These are phyloP conservation scores for Alternaria rosae DNA, from an alignment of 2,329 filamentous ascomycete genomes.

Conservation along the genomic window DNA sequence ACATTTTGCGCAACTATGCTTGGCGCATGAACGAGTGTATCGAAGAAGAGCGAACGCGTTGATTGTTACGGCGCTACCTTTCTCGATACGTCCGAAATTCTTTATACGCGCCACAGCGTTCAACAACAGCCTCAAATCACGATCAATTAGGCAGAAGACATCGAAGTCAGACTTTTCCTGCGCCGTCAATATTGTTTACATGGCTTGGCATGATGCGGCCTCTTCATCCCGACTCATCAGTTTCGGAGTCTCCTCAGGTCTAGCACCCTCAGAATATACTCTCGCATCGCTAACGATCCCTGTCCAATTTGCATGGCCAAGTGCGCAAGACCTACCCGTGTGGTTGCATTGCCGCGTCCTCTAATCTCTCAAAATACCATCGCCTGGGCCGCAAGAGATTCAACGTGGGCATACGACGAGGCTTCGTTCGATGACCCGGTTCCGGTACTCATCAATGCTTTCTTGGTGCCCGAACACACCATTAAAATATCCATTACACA, in stretches of 20 bases:
- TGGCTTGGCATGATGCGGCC: slow-evolving; percentile 46
- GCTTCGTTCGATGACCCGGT: slow-evolving; percentile 20
- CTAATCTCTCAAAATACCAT: slow-evolving; percentile 22
- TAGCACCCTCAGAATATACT: slow-evolving; percentile 47
- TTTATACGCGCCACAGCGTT: slow-evolving; percentile 43
- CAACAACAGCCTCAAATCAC: slow-evolving; percentile 26
- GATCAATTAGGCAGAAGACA: slow-evolving; percentile 43
- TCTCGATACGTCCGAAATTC: slow-evolving; percentile 39
- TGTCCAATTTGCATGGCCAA: slow-evolving; percentile 45
- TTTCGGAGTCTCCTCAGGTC: slow-evolving; percentile 38
- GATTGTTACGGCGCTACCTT: slow-evolving; percentile 18
- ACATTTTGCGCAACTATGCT: slow-evolving; percentile 26
- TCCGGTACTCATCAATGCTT: slow-evolving; percentile 16
- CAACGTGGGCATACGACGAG: slow-evolving; percentile 22
- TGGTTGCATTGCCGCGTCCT: slow-evolving; percentile 33
- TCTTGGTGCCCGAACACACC: slow-evolving; percentile 26
- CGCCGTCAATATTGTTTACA: slow-evolving; percentile 46
- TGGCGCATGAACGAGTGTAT: slow-evolving; percentile 24
- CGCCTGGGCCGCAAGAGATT: slow-evolving; percentile 29
- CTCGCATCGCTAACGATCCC: slow-evolving; percentile 42
- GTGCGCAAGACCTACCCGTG: slow-evolving; percentile 35
- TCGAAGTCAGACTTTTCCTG: slow-evolving; percentile 41
- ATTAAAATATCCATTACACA: slow-evolving; percentile 7
- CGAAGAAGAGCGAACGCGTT: slow-evolving; percentile 23
- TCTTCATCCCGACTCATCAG: slow-evolving; percentile 44